A percentile compares a stretch with the other conserved stretches of the same genome.
These are phyloP conservation scores for Chalaropsis thielavioides DNA, from an alignment of 2,329 filamentous ascomycete genomes.

Conservation along the genomic window DNA sequence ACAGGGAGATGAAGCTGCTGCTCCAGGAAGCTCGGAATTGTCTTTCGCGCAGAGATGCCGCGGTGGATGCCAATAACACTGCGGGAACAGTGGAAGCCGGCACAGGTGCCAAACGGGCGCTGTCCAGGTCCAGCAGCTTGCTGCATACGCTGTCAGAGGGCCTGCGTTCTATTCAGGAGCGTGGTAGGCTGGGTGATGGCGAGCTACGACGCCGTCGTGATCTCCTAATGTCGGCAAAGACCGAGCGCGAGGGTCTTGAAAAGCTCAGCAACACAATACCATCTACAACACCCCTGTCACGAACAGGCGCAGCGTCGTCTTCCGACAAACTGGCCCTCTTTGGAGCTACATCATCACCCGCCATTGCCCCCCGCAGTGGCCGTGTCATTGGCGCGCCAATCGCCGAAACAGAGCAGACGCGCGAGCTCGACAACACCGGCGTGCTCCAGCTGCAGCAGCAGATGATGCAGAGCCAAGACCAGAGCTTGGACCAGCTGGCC, in stretches of 20 bases:
- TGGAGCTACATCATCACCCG: constrained; percentile 23
- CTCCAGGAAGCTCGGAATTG: constrained; percentile 53
- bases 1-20: constrained; percentile 56
- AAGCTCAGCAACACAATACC: constrained; percentile 48
- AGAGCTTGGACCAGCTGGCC: constrained; percentile 53
- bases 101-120: constrained; percentile 57
- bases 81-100: constrained; percentile 44
- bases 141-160: constrained; percentile 52
- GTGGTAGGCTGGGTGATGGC: constrained; percentile 50
- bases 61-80: constrained; percentile 28
- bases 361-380: constrained; percentile 25
- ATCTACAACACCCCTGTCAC: constrained; percentile 25
- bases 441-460: constrained; percentile 60
- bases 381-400: constrained; percentile 59
- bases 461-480: constrained; percentile 61
- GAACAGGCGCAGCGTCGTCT: constrained; percentile 30
- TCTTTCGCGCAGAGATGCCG: constrained; percentile 51
- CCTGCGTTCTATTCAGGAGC: constrained; percentile 41
- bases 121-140: constrained; percentile 53
- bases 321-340: constrained; percentile 39
- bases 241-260: constrained; percentile 64
- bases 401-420: constrained; percentile 60
- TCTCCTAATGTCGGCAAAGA: constrained; percentile 51
- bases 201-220: constrained; percentile 60
- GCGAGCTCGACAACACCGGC: constrained; percentile 62